Evolutionary conservation across 1,139 yeast species (phyloP).

Genomic region (Taiozyma sp.): DNA sequence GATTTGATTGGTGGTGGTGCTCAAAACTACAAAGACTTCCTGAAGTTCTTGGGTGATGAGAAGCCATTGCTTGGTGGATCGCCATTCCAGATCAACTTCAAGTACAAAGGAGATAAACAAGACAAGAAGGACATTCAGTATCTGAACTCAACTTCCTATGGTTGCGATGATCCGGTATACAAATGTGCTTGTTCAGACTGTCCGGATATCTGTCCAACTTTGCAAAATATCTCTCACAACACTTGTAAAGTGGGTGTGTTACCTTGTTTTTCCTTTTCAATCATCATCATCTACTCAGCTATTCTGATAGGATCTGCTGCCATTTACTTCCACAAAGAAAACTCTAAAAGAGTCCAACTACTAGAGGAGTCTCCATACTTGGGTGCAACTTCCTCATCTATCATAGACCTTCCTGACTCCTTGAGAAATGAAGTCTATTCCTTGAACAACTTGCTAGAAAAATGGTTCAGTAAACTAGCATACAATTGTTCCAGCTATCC

Average conservation of each 20-base stretch:
- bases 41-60: constrained; percentile 90
- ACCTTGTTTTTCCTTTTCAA: constrained; percentile 70
- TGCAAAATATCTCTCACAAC: constrained; percentile 40
- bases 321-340: constrained; percentile 27
- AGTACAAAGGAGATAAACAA: constrained; percentile 37
- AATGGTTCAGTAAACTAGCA: constrained; percentile 45
- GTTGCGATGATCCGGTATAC: constrained; percentile 56
- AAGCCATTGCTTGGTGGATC: constrained; percentile 93
- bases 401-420: constrained; percentile 17
- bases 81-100: constrained; percentile 87
- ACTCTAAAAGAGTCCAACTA: constrained; percentile 14
- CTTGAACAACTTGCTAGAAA: constrained; percentile 41
- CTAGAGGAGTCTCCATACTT: constrained; percentile 22
- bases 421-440: constrained; percentile 30
- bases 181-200: constrained; percentile 94
- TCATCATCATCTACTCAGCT: constrained; percentile 47
- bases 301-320: constrained; percentile 38
- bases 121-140: constrained; percentile 7
- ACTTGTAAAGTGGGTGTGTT: constrained; percentile 56
- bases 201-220: constrained; percentile 67
- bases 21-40: constrained; percentile 58
- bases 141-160: constrained; percentile 27
- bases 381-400: constrained; percentile 8
- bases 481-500: constrained; percentile 57
- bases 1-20: constrained; percentile 98